A percentile compares a stretch with the other conserved stretches of the same genome.
phyloP scores from a whole-genome alignment of 352 stramenopile genomes.

The Globisporangium camurandrum region DNA sequence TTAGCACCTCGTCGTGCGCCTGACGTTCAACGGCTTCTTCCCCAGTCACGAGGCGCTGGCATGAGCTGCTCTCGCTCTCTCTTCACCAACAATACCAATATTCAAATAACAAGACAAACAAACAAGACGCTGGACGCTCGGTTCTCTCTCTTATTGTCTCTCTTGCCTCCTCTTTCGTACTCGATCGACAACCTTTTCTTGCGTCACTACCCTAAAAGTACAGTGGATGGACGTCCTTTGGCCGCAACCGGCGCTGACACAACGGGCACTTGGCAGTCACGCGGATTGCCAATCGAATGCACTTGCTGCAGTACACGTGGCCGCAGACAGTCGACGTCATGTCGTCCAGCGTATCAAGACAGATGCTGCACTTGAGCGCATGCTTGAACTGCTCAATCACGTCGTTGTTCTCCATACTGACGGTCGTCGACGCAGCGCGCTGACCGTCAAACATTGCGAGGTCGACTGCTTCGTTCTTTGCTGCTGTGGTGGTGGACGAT shows the following conservation, averaged over 20 bases:
- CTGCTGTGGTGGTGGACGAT: neutral
- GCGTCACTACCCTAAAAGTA: conserved; percentile 45
- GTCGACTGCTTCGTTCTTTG: conserved; percentile 1
- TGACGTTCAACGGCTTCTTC: conserved; percentile 56
- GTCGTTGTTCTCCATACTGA: conserved; percentile 74
- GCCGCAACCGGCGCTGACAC: conserved; percentile 50
- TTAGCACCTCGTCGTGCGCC: conserved; percentile 44
- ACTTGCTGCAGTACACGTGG: conserved; percentile 73
- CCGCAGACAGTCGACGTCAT: conserved; percentile 79
- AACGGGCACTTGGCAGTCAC: conserved; percentile 70
- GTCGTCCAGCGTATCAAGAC: conserved; percentile 63
- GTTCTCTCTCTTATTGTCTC: neutral
- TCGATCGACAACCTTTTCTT: too few relatives aligned
- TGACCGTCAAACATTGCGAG: conserved; percentile 25
- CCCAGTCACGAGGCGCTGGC: neutral
- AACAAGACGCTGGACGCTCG: too few relatives aligned
- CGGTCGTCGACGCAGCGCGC: conserved; percentile 53
- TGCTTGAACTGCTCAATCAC: conserved; percentile 66
- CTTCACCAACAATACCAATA: too few relatives aligned
- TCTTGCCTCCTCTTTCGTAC: too few relatives aligned
- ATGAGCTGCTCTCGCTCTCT: neutral
- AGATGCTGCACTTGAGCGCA: conserved; percentile 79
- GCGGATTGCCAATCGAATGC: conserved; percentile 60
- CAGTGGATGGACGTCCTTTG: conserved; percentile 69
- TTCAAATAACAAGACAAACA: too few relatives aligned